Evolutionary conservation across 2,329 filamentous ascomycete species (phyloP).

Genomic region (Talaromyces sp.): DNA sequence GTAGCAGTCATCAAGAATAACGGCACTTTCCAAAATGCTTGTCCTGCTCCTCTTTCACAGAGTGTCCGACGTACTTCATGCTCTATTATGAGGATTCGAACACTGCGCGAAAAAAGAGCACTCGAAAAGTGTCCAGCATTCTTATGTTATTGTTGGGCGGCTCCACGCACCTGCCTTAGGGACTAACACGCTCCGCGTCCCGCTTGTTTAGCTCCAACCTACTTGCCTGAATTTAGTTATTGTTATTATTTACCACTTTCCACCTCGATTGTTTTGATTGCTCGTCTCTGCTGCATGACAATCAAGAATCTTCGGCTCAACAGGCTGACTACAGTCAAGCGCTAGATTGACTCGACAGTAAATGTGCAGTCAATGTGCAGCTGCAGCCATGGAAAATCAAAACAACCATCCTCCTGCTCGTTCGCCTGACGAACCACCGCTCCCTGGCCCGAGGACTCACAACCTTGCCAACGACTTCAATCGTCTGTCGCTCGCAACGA

Average conservation of each 20-base stretch:
- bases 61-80: too few species aligned
- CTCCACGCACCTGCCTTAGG: conserved; percentile 11
- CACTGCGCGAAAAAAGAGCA: background rate
- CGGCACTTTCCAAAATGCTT: background rate
- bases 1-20: background rate
- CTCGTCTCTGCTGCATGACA: background rate
- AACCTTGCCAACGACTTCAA: conserved; percentile 27
- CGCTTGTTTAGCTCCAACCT: conserved; percentile 11
- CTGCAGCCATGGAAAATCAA: conserved; percentile 17
- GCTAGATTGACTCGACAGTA: background rate
- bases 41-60: too few species aligned
- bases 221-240: background rate
- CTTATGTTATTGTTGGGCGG: conserved; percentile 7
- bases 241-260: background rate
- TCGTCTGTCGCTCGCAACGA: conserved; percentile 27
- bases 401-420: background rate
- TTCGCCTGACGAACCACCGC: conserved; percentile 16
- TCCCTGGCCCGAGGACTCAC: conserved; percentile 20
- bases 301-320: background rate
- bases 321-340: background rate
- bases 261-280: background rate
- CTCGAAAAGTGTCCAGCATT: background rate
- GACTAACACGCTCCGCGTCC: conserved; percentile 11
- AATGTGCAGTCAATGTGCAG: conserved; percentile 6
- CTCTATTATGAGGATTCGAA: too few species aligned